Percentiles rank a stretch among this genome's conserved stretches.
phyloP scores from a whole-genome alignment of 805 yeast species.

The Candida fluviatilis region DNA sequence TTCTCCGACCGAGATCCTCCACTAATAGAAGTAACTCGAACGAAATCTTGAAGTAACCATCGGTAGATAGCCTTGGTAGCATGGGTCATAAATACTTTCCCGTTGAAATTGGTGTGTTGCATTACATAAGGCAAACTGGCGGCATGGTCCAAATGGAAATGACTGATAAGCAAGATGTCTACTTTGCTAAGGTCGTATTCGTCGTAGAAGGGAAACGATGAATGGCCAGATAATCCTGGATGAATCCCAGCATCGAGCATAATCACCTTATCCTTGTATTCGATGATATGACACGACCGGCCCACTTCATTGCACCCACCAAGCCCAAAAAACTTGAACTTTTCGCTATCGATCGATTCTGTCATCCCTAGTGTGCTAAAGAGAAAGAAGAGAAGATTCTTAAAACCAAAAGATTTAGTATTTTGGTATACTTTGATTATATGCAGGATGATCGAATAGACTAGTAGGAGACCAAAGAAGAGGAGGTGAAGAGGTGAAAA shows the following conservation, averaged over 20 bases:
- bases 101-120: constrained; percentile 93
- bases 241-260: constrained; percentile 99
- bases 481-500: neutral
- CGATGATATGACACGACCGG: constrained; percentile 88
- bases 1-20: constrained; percentile 46
- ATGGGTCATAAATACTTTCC: constrained; percentile 97
- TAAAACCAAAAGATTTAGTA: neutral
- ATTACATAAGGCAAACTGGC: constrained; percentile 96
- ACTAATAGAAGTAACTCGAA: constrained; percentile 68
- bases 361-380: constrained; percentile 11
- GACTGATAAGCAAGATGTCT: constrained; percentile 83
- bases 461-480: neutral
- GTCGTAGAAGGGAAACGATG: constrained; percentile 92
- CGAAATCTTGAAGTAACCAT: constrained; percentile 93
- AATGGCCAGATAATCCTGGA: constrained; percentile 88
- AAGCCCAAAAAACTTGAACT: constrained; percentile 70
- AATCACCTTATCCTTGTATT: constrained; percentile 88
- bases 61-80: constrained; percentile 97
- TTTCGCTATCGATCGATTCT: constrained; percentile 29
- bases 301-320: constrained; percentile 99
- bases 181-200: constrained; percentile 87
- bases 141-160: constrained; percentile 96
- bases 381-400: constrained; percentile 6
- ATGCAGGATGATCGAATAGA: neutral
- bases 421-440: too few species aligned